These are phyloP conservation scores for Fibroporia radiculosa DNA, from an alignment of 768 basidiomycete species.

Conservation along the genomic window DNA sequence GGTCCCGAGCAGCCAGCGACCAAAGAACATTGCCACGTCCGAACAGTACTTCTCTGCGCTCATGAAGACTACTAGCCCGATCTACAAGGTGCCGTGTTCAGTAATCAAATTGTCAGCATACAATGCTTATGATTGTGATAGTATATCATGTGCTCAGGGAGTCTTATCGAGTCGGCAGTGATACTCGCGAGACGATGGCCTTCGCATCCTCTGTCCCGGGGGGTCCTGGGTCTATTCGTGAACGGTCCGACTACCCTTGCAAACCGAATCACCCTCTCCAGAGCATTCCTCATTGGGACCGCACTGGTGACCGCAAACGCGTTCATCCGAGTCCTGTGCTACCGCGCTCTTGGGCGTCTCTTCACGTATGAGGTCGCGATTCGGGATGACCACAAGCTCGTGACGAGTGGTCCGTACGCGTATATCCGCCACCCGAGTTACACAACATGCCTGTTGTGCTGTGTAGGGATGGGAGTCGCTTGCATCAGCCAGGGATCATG, in stretches of 20 bases:
- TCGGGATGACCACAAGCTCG: conserved; percentile 14
- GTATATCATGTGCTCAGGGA: not conserved
- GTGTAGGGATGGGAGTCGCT: conserved; percentile 1
- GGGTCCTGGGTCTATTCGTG: not conserved
- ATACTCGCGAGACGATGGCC: not conserved
- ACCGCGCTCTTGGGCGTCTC: conserved; percentile 9
- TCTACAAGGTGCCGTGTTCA: not conserved
- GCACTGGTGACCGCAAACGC: not conserved
- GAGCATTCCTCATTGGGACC: not conserved
- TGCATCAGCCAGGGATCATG: conserved; percentile 2
- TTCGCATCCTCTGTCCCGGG: not conserved
- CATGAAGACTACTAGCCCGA: not conserved
- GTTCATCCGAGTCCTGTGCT: conserved; percentile 2
- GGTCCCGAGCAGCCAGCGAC: not conserved
- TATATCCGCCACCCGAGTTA: conserved; percentile 24
- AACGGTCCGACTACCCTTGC: not conserved
- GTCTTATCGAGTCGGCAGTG: not conserved
- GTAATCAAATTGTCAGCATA: not conserved
- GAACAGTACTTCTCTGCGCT: not conserved
- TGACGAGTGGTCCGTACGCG: conserved; percentile 22
- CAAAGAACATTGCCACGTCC: not conserved
- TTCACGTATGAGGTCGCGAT: conserved; percentile 15
- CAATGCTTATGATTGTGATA: not conserved
- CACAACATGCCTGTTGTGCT: not conserved
- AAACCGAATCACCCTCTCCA: not conserved